These are phyloP conservation scores for Sarcocystis neurona DNA, from an alignment of 169 alveolate species.

Conservation along the genomic window DNA sequence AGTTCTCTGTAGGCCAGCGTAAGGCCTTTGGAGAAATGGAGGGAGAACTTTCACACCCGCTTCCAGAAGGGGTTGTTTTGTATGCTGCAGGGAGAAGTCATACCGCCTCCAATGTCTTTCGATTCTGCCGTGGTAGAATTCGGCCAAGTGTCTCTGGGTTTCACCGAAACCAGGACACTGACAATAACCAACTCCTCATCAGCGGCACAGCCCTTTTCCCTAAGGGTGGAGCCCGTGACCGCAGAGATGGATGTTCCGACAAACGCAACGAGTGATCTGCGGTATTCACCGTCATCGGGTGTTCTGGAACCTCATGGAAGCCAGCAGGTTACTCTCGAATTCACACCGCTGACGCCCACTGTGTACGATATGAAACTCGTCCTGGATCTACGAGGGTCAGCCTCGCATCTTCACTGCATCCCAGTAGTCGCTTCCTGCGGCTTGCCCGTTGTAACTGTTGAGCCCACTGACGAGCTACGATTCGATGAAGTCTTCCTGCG, in stretches of 20 bases:
- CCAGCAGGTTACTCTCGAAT: background rate
- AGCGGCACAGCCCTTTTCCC: conserved; percentile 13
- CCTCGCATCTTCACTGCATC: background rate
- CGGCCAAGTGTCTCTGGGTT: conserved; percentile 89
- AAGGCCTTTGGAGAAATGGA: no score
- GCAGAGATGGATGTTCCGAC: background rate
- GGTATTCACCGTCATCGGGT: background rate
- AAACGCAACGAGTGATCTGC: background rate
- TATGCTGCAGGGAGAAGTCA: conserved; percentile 89
- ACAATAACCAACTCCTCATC: conserved; percentile 81
- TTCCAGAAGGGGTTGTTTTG: no score
- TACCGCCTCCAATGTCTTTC: conserved; percentile 91
- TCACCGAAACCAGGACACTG: conserved; percentile 84
- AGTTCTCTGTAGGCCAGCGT: no score
- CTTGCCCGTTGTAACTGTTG: conserved; percentile 88
- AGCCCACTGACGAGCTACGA: conserved; percentile 87
- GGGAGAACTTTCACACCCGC: no score
- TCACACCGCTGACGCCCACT: background rate
- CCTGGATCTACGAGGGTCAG: background rate
- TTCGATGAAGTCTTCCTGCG: conserved; percentile 84
- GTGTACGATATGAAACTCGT: background rate
- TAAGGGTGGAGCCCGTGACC: background rate
- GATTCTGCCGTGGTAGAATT: conserved; percentile 88
- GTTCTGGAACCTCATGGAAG: background rate
- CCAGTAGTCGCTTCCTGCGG: conserved; percentile 68